Percentiles rank a stretch among this genome's conserved stretches.
Conservation (phyloP, 257 asterid genomes). For the Oldenlandia corymbosa region DNA sequence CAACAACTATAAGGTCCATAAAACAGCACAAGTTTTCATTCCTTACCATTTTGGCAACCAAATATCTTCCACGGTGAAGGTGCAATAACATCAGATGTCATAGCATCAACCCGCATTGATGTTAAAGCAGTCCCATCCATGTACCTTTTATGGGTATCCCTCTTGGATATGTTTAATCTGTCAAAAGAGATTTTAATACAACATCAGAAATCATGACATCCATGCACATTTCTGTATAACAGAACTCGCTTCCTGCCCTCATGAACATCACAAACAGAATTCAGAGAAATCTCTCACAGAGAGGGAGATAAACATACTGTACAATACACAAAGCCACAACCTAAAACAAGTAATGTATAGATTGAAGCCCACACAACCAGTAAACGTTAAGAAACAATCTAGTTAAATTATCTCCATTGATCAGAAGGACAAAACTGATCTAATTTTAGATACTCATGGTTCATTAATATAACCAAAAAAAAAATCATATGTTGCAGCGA, state of each 20-base stretch:
- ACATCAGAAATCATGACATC: background rate
- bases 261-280: background rate
- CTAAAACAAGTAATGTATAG: background rate
- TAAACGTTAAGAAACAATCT: background rate
- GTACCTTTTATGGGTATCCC: constrained; percentile 33
- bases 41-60: constrained; percentile 73
- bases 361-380: background rate
- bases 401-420: background rate
- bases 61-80: constrained; percentile 91
- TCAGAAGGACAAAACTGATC: background rate
- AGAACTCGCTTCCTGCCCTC: background rate
- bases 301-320: background rate
- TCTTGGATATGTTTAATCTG: constrained; percentile 60
- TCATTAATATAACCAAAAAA: background rate
- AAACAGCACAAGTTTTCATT: background rate
- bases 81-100: constrained; percentile 71
- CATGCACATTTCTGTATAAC: background rate
- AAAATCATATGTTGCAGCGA: background rate
- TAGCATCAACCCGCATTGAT: constrained; percentile 46
- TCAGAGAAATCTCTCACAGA: background rate
- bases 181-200: constrained; percentile 4
- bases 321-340: background rate
- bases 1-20: background rate
- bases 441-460: background rate
- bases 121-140: constrained; percentile 38